Percentiles rank a stretch among this genome's conserved stretches.
These are phyloP conservation scores for Arctium minus DNA, from an alignment of 129 eudicot genomes.

Conservation along the genomic window DNA sequence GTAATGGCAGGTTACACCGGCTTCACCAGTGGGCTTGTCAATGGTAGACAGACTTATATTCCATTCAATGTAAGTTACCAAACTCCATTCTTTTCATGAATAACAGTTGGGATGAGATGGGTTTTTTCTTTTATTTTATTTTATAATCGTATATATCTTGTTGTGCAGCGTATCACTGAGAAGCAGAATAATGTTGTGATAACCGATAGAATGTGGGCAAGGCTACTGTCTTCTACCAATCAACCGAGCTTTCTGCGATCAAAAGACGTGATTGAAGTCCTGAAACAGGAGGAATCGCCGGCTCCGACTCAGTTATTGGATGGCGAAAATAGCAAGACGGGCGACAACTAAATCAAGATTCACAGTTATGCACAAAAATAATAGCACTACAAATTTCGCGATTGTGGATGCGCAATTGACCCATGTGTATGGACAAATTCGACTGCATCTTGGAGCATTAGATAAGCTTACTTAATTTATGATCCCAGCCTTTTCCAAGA, in stretches of 20 bases:
- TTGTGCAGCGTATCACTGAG: constrained; percentile 61
- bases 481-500: not conserved
- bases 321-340: constrained; percentile 32
- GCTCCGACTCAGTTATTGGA: constrained; percentile 39
- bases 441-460: not conserved
- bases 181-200: constrained; percentile 62
- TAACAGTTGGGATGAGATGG: not conserved
- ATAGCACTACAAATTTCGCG: constrained; percentile 4
- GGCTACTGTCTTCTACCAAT: constrained; percentile 70
- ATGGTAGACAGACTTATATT: constrained; percentile 77
- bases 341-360: constrained; percentile 16
- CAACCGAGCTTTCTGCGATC: constrained; percentile 66
- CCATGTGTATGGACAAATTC: constrained; percentile 7
- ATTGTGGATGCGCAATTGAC: constrained; percentile 5
- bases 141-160: not conserved
- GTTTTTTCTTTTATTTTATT: not conserved
- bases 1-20: constrained; percentile 96
- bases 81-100: not conserved
- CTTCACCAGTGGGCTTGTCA: constrained; percentile 72
- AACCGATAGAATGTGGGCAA: constrained; percentile 82
- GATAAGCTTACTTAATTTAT: not conserved
- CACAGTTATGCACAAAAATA: constrained; percentile 22
- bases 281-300: constrained; percentile 29
- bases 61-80: constrained; percentile 70
- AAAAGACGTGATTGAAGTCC: constrained; percentile 35